Evolutionary conservation across 2,329 filamentous ascomycete genomes (phyloP), one percentile per base, ranked within the genome.

Genomic region (Fusarium ambrosium): DNA sequence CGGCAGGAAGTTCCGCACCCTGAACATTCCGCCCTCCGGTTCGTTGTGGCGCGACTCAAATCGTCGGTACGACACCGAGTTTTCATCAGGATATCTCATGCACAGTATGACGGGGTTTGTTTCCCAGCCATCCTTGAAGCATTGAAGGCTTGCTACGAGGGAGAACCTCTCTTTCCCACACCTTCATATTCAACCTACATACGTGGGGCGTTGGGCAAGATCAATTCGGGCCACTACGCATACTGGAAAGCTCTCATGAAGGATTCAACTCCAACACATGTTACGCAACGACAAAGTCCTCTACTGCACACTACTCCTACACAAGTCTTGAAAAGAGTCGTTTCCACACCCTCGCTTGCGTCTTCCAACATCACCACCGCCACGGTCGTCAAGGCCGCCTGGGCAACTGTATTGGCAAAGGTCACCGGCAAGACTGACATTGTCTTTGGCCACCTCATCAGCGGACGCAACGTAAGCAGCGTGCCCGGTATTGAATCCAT

Each of bases 351-450:
- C 6, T 76, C 76, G 2, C 68, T 74, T 4, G 69, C 73, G 1
- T 58, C 74, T 1, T 41, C 64, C 60, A 69, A 75, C 20, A 78
- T 79, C 18, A 76, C 76, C 13, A 70, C 71, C 5, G 85, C 85
- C 9, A 86, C 84, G 1, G 64, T 86, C 22, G 77, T 87, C 74
- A 86, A 87, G 65, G 84, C 83, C n/a, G 85, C 85, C 1, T 87
- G 85, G 85, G 81, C 85, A 1, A 73, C 79, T 2, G 82, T 84
- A 13, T 76, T 87, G 6, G 82, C 84, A 4, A 80, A 81, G 10
- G 64, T 81, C 27, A 81, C 84, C 0, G 78, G 80, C n/a, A 80
- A 76, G 24, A 69, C 76, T 1, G 85, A 76, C 20, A 18, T 76
- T 6, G 63, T 74, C 4, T 76, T 76, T 36, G 73, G 73, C 2